Base-by-base conservation (phyloP, 148 eudicot species). In the Rheum nobile region DNA sequence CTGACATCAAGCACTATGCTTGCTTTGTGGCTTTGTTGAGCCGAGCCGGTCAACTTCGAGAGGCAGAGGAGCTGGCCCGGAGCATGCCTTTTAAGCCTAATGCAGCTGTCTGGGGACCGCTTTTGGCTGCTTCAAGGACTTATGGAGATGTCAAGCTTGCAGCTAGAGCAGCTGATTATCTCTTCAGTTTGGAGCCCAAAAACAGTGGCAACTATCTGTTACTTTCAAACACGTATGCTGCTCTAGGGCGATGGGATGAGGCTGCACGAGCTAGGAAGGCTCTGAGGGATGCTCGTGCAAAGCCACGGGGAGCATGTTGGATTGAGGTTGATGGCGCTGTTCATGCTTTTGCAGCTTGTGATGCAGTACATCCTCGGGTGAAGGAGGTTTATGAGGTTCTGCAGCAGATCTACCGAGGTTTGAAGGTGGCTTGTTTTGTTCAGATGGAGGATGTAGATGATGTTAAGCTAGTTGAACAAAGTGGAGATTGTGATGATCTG, bases 101-200 rank as follows among this genome's bases (percentile, higher is more conserved):
- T 35, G 82, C 82, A 48, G 88, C 88, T 65, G 83, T 86, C 42
- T 88, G 92, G 92, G 89, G 92, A 63, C 85, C 89, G 28, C 78
- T 88, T 77, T 86, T 88, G 54, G 88, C 88, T 39, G 82, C 84
- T 68, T 80, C 88, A 11, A 83, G 82, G 68, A 72, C 77, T 14
- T 75, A 83, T 37, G 80, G 82, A 1, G 80, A 88, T 71, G 76
- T 81, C 42, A 75, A 73, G 35, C 86, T 86, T 61, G 92, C 85
- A 44, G 76, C 77, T 47, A 57, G 72, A 74, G 86, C 88, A 48
- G 46, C 85, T 63, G 63, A 55, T 8, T 77, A 77, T 35, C 77
- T 88, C 54, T 78, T 79, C 35, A 42, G 47, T 24, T 41, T 86
- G 75, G 92, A 88, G 82, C 90, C 92, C 8, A 63, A 79, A 42